These are phyloP conservation scores for Xylaria sp. DNA, from an alignment of 2,329 filamentous ascomycete genomes.

Conservation along the genomic window DNA sequence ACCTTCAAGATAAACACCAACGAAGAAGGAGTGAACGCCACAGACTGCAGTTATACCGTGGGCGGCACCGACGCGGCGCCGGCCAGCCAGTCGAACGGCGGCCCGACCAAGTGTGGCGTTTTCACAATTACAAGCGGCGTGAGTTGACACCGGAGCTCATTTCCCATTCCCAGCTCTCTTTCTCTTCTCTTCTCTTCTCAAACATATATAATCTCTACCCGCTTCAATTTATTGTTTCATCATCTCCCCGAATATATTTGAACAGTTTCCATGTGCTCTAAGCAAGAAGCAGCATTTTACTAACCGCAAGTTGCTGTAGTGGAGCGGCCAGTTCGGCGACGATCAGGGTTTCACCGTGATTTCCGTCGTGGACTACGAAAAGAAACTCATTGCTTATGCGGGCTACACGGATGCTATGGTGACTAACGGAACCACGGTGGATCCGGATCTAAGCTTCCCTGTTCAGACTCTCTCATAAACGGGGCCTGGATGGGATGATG, in stretches of 20 bases:
- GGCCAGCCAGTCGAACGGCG: constrained; percentile 45
- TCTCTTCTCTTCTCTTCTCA: too few relatives aligned
- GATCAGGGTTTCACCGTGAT: constrained; percentile 61
- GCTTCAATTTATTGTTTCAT: too few relatives aligned
- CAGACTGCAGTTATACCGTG: constrained; percentile 48
- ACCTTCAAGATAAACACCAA: constrained; percentile 48
- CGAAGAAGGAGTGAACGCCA: constrained; percentile 39
- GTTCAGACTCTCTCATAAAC: constrained; percentile 32
- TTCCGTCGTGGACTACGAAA: constrained; percentile 53
- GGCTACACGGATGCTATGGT: constrained; percentile 60
- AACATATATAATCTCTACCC: not conserved
- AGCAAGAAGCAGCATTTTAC: too few relatives aligned
- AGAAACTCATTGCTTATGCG: constrained; percentile 56
- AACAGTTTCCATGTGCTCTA: too few relatives aligned
- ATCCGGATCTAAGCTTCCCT: constrained; percentile 50
- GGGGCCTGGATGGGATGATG: not conserved
- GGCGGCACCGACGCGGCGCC: constrained; percentile 26
- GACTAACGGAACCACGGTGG: constrained; percentile 50
- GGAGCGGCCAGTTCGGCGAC: constrained; percentile 61
- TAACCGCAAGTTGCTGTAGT: constrained; percentile 34
- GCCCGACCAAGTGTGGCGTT: constrained; percentile 49
- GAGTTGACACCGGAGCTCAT: not conserved
- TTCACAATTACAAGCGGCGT: constrained; percentile 57
- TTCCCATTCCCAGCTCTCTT: not conserved
- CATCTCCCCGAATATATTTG: too few relatives aligned